These are phyloP conservation scores for Vitis labrusca DNA, from an alignment of 164 flowering plant genomes.

Conservation along the genomic window DNA sequence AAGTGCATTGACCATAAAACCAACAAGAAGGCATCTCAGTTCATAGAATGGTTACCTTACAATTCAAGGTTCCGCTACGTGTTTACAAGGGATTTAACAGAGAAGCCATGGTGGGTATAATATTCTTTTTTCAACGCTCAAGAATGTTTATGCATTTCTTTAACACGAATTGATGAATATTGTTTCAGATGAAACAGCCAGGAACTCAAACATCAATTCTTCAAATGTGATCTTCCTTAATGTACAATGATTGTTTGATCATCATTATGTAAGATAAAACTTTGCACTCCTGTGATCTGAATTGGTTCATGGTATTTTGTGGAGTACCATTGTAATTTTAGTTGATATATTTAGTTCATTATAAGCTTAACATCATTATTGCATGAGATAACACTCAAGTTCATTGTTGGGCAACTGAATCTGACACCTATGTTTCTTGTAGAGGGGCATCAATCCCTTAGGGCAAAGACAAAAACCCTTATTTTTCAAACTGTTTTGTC, in stretches of 20 bases:
- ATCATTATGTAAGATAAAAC: neutral
- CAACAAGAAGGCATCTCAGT: slow-evolving; percentile 50
- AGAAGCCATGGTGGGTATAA: slow-evolving; percentile 67
- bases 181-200: neutral
- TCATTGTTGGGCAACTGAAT: too few relatives aligned
- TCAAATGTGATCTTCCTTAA: neutral
- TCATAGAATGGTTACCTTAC: slow-evolving; percentile 81
- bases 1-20: slow-evolving; percentile 49
- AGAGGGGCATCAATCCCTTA: too few relatives aligned
- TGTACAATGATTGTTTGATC: neutral
- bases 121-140: too few relatives aligned
- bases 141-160: neutral
- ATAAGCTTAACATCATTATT: too few relatives aligned
- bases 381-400: too few relatives aligned
- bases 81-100: slow-evolving; percentile 56
- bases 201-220: neutral
- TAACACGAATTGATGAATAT: neutral
- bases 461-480: too few relatives aligned
- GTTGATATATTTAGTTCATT: too few relatives aligned
- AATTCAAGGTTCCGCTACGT: slow-evolving; percentile 64
- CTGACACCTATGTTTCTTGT: too few relatives aligned
- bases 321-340: too few relatives aligned
- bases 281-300: too few relatives aligned
- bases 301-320: too few relatives aligned
- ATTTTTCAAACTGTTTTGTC: too few relatives aligned